Percentiles rank a stretch among this genome's conserved stretches.
These are phyloP conservation scores for Aspergillus flavus DNA, from an alignment of 2,329 filamentous ascomycete species.

Conservation along the genomic window DNA sequence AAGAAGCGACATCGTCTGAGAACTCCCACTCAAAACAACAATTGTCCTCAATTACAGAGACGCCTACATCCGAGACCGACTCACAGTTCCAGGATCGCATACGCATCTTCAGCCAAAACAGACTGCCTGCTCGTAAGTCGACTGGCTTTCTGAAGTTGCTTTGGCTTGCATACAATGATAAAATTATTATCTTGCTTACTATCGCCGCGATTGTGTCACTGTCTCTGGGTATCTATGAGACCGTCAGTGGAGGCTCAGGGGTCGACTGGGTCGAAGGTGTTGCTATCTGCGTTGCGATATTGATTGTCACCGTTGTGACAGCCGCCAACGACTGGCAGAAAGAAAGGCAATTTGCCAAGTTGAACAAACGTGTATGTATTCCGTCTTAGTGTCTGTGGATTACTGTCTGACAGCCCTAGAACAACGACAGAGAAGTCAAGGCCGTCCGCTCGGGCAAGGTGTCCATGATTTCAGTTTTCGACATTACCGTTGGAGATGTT, in stretches of 20 bases:
- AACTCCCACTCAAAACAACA: constrained; percentile 19
- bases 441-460: constrained; percentile 68
- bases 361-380: constrained; percentile 54
- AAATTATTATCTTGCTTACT: constrained; percentile 70
- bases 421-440: constrained; percentile 67
- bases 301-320: constrained; percentile 66
- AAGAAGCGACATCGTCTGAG: constrained; percentile 59
- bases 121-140: constrained; percentile 64
- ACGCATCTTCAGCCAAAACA: constrained; percentile 63
- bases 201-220: constrained; percentile 69
- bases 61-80: constrained; percentile 17
- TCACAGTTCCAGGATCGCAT: constrained; percentile 58
- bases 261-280: constrained; percentile 71
- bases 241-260: constrained; percentile 52
- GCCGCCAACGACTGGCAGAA: constrained; percentile 70
- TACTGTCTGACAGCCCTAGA: constrained; percentile 46
- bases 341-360: constrained; percentile 65
- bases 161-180: constrained; percentile 74
- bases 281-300: constrained; percentile 66
- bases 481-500: constrained; percentile 70
- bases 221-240: constrained; percentile 70
- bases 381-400: not conserved
- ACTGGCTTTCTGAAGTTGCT: constrained; percentile 62
- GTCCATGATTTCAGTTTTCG: constrained; percentile 64
- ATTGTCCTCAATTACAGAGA: constrained; percentile 4